phyloP scores from a whole-genome alignment of 768 basidiomycete species.

The Strobilomyces dryophilus region DNA sequence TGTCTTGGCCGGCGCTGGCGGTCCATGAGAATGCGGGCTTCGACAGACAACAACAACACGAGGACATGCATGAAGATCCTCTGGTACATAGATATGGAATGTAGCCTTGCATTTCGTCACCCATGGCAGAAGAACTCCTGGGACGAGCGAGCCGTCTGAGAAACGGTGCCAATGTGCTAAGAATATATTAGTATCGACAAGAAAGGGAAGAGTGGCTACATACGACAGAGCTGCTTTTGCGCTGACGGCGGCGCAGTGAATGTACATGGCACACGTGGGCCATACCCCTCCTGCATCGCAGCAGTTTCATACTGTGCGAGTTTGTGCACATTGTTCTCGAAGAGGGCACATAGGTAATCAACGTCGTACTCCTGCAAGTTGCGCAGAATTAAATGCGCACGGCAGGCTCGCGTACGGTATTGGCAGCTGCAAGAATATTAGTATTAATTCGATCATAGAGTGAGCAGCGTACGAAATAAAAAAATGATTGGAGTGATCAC shows the following conservation, averaged over 20 bases:
- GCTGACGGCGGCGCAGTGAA: background rate
- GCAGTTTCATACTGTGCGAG: background rate
- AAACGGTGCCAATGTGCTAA: background rate
- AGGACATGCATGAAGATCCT: background rate
- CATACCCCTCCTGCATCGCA: background rate
- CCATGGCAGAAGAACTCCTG: background rate
- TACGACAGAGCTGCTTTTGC: background rate
- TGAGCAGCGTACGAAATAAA: background rate
- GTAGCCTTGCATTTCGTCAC: background rate
- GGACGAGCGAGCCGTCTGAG: background rate
- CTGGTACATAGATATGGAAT: background rate
- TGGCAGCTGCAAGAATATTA: background rate
- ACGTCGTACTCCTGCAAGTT: slow-evolving; percentile 5
- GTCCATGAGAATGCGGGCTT: slow-evolving; percentile 4
- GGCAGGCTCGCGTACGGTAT: background rate
- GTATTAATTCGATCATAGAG: no score
- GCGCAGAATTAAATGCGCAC: background rate
- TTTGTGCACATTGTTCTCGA: background rate
- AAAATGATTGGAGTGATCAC: background rate
- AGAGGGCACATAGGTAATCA: background rate
- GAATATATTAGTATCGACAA: background rate
- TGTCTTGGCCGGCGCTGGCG: background rate
- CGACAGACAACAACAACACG: slow-evolving; percentile 4
- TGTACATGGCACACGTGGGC: background rate
- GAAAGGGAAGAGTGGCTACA: background rate